phyloP scores from a whole-genome alignment of 164 flowering plant genomes.

The Aristolochia fimbriata region DNA sequence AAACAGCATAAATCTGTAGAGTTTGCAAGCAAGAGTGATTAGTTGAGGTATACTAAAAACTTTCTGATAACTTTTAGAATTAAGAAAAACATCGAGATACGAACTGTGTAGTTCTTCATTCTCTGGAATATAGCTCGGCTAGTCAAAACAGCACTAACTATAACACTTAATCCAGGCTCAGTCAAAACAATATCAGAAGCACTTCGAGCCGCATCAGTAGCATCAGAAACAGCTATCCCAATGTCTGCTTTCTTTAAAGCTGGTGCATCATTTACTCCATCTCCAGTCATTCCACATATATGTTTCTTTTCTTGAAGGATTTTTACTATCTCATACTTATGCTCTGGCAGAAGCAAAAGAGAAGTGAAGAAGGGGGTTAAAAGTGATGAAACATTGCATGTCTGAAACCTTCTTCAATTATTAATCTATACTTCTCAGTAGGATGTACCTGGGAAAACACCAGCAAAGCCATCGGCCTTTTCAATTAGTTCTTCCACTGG shows the following conservation, averaged over 20 bases:
- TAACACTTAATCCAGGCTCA: slow-evolving; percentile 87
- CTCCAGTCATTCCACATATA: slow-evolving; percentile 90
- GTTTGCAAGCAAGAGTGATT: slow-evolving; percentile 8
- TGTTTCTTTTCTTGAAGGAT: slow-evolving; percentile 86
- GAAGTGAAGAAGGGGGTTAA: slow-evolving; percentile 2
- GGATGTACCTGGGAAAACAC: slow-evolving; percentile 81
- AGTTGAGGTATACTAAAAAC: neutral
- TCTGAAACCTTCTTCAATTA: neutral
- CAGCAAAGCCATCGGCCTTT: slow-evolving; percentile 93
- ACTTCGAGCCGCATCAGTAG: slow-evolving; percentile 88
- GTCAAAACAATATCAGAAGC: slow-evolving; percentile 85
- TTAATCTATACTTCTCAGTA: slow-evolving; percentile 1
- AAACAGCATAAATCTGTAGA: slow-evolving; percentile 88
- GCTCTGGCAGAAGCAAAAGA: slow-evolving; percentile 39
- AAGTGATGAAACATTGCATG: neutral
- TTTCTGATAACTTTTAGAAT: too few relatives aligned
- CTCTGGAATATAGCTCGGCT: slow-evolving; percentile 93
- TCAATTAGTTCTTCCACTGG: slow-evolving; percentile 82
- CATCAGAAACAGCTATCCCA: slow-evolving; percentile 85
- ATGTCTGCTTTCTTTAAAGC: slow-evolving; percentile 91
- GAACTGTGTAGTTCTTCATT: slow-evolving; percentile 84
- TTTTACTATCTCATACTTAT: slow-evolving; percentile 81
- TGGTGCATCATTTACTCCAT: slow-evolving; percentile 93
- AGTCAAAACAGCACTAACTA: slow-evolving; percentile 74
- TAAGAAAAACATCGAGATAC: neutral